phyloP scores from a whole-genome alignment of 257 asterid genomes.

The Nicotiana attenuata region DNA sequence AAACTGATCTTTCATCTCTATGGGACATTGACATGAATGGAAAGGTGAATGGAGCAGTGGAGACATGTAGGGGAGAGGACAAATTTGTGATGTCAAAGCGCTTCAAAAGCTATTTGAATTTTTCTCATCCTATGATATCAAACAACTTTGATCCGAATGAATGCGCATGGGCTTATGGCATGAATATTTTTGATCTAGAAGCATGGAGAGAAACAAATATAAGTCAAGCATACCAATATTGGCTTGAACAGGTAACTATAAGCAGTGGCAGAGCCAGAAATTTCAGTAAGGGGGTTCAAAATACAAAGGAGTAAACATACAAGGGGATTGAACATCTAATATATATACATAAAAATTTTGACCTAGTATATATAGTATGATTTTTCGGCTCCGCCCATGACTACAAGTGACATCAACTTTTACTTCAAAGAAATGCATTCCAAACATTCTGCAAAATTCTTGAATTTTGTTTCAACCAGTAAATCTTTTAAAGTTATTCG shows the following conservation, averaged over 20 bases:
- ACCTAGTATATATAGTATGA: too few species aligned
- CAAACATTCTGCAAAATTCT: background rate
- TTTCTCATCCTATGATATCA: slow-evolving; percentile 82
- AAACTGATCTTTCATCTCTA: slow-evolving; percentile 84
- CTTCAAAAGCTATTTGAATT: slow-evolving; percentile 80
- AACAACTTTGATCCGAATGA: slow-evolving; percentile 64
- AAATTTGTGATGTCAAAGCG: slow-evolving; percentile 83
- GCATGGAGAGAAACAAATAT: slow-evolving; percentile 88
- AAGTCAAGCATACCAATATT: slow-evolving; percentile 67
- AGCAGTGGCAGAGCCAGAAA: background rate
- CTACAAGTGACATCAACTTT: background rate
- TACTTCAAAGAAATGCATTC: background rate
- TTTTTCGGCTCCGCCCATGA: too few species aligned
- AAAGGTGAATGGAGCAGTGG: slow-evolving; percentile 96
- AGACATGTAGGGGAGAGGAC: slow-evolving; percentile 86
- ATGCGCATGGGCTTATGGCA: slow-evolving; percentile 99
- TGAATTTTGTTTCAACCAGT: background rate
- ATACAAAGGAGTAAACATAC: too few species aligned
- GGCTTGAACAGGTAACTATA: slow-evolving; percentile 70
- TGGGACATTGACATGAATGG: slow-evolving; percentile 93
- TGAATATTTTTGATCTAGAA: slow-evolving; percentile 85
- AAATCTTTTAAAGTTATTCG: background rate
- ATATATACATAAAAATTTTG: too few species aligned
- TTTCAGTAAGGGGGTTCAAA: too few species aligned
- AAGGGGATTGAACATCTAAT: too few species aligned